Evolutionary conservation across 2,329 filamentous ascomycete species (phyloP).

Genomic region (Sphaerulina populicola): DNA sequence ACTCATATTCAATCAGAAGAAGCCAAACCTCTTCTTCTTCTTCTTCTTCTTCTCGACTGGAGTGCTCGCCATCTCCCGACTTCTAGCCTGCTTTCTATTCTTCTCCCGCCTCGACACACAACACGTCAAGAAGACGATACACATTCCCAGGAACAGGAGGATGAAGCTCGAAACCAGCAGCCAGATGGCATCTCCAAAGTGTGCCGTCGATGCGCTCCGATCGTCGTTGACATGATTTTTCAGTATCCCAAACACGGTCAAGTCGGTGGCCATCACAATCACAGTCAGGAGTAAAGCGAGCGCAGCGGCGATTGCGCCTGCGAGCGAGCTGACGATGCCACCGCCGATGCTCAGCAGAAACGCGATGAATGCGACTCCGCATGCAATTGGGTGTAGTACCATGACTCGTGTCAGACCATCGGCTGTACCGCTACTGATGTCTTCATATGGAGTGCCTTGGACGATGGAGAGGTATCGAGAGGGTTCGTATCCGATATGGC

Average conservation of each 20-base stretch:
- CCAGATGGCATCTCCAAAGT: constrained; percentile 52
- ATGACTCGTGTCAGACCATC: constrained; percentile 38
- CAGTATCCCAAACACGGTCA: constrained; percentile 49
- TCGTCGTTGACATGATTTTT: constrained; percentile 46
- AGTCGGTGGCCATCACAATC: constrained; percentile 48
- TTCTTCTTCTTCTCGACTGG: neutral
- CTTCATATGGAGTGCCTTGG: constrained; percentile 38
- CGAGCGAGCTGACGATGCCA: constrained; percentile 46
- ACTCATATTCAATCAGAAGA: neutral
- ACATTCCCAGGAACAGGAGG: constrained; percentile 47
- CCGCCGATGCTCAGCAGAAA: constrained; percentile 49
- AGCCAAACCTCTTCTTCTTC: constrained; percentile 1
- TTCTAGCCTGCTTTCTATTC: constrained; percentile 9
- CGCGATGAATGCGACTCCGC: constrained; percentile 50
- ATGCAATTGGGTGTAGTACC: constrained; percentile 55
- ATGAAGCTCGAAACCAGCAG: constrained; percentile 50
- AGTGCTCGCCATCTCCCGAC: constrained; percentile 2
- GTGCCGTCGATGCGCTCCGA: constrained; percentile 37
- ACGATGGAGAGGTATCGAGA: constrained; percentile 38
- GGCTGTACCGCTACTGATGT: constrained; percentile 37
- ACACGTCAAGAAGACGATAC: constrained; percentile 51
- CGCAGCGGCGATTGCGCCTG: constrained; percentile 45
- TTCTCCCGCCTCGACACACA: constrained; percentile 22
- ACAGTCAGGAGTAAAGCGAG: constrained; percentile 45
- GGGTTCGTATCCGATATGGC: constrained; percentile 50